Evolutionary conservation across 768 basidiomycete species (phyloP).

Genomic region (Podaxis mareebaensis): DNA sequence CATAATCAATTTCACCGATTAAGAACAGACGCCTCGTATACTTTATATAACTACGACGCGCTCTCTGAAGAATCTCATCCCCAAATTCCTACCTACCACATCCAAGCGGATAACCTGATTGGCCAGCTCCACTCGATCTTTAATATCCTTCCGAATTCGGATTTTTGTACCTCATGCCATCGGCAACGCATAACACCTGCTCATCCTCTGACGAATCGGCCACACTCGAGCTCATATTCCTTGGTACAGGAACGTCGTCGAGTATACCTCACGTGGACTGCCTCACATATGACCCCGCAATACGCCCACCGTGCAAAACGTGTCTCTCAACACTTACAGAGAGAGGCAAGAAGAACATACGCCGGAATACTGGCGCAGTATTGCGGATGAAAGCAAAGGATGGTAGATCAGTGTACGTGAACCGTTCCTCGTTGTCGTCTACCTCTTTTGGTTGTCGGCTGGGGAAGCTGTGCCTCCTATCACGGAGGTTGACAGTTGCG

Average conservation of each 20-base stretch:
- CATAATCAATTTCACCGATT: constrained; percentile 6
- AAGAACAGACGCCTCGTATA: neutral
- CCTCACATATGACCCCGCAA: constrained; percentile 64
- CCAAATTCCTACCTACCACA: neutral
- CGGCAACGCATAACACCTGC: neutral
- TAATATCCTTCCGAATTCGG: neutral
- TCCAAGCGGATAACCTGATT: neutral
- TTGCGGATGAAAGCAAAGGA: constrained; percentile 48
- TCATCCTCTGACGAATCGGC: neutral
- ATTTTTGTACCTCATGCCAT: constrained; percentile 2
- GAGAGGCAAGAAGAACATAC: constrained; percentile 78
- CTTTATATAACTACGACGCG: constrained; percentile 3
- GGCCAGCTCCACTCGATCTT: neutral
- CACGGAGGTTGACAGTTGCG: neutral
- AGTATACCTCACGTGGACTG: constrained; percentile 72
- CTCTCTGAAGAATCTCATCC: neutral
- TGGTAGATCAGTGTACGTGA: constrained; percentile 52
- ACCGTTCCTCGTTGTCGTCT: constrained; percentile 3
- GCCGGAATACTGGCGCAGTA: constrained; percentile 81
- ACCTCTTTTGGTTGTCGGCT: neutral
- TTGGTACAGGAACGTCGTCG: constrained; percentile 82
- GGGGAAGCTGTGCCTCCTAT: neutral
- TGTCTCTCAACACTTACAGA: constrained; percentile 67
- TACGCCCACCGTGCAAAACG: constrained; percentile 50
- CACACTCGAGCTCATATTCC: constrained; percentile 68